Base-by-base conservation (phyloP, 192 early-diverging fungal species). In the Mortierella alpina region DNA sequence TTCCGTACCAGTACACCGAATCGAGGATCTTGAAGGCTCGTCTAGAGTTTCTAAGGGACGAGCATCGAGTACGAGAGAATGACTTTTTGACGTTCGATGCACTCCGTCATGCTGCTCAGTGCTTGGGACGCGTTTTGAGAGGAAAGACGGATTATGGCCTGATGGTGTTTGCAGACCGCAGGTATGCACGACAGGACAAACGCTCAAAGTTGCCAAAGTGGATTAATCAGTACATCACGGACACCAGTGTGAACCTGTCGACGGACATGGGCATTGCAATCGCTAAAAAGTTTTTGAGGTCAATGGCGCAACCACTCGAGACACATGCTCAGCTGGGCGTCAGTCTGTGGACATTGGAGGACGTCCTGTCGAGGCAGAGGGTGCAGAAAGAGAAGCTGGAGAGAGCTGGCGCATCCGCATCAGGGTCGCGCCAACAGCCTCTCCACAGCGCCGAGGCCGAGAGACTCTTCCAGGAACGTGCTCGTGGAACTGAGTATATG, bases 21-120 rank as follows among this genome's bases (percentile, higher is more conserved):
- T 93, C 91, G 58, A 82, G 97, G 22, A 97, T 98, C 51, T 79
- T 99, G 56, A 98, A 97, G 89, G 97, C 97, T 1, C 90, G 96
- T 7, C 85, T 99, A 11, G 97, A 99, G 84, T 99, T 95, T 85
- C 82, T 99, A 57, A 85, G 98, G 23, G 97, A 99, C 65, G 92
- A 96, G 71, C 92, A 93, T 76, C 88, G 94, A 71, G 95, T 99
- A 18, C 88, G 98, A 47, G 98, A 99, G 84, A 99, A 97, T 77
- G 98, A 99, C 75, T 99, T 99, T 83, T 79, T 99, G 72, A 98
- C 98, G 1, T 99, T 99, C 85, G 98, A 99, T 69, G 98, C 98
- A 0, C 92, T 99, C 84, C 91, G 98, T 7, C 98, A 99, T 85
- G 98, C 97, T 66, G 97, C 98, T 14, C 98, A 99, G 86, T 99